Evolutionary conservation across 1,139 yeast species (phyloP), one percentile per base, ranked within the genome.

Genomic region (Saccharomyces pastorianus): DNA sequence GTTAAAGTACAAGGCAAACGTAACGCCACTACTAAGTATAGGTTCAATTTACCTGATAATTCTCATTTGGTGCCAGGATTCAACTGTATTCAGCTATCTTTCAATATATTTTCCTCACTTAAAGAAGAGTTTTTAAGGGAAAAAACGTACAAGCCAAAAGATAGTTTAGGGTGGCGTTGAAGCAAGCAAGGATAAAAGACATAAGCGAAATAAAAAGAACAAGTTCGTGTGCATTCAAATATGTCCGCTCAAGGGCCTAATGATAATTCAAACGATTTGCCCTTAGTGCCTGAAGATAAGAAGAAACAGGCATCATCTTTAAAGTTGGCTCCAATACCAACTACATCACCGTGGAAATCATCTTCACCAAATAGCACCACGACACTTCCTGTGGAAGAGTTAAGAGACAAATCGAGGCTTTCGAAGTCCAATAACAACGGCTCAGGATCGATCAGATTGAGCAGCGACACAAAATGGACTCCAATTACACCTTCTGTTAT

Each of bases 401-500:
- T 38, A 17, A 8, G 13, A 17, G 44, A 38, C 13, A 38, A 9
- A 17, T 17, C 44, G 11, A 38, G 6, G 44, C 4, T 13, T 17
- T 38, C 11, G 5, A 38, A 38, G 44, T 13, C 44, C 64, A 53
- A 66, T 66, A 55, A 64, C 61, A 8, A 60, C 59, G 32, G 61
- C 66, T 38, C 61, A 69, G 28, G 68, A 70, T 50, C 68, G 73
- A 74, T 72, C 53, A 79, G 78, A 57, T 78, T 83, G 60, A 80
- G 86, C 38, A 82, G 84, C 60, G 82, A 84, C 60, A 90, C 85
- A 64, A 88, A 88, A 71, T 89, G 96, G 96, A 85, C 88, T 49
- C 96, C 96, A 14, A 83, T 85, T 67, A 80, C 81, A 60, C 95
- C 93, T 29, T 81, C 84, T 59, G 84, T 86, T 53, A 55, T 56